These are phyloP conservation scores for Melastoma candidum DNA, from an alignment of 441 rosid species.

Conservation along the genomic window DNA sequence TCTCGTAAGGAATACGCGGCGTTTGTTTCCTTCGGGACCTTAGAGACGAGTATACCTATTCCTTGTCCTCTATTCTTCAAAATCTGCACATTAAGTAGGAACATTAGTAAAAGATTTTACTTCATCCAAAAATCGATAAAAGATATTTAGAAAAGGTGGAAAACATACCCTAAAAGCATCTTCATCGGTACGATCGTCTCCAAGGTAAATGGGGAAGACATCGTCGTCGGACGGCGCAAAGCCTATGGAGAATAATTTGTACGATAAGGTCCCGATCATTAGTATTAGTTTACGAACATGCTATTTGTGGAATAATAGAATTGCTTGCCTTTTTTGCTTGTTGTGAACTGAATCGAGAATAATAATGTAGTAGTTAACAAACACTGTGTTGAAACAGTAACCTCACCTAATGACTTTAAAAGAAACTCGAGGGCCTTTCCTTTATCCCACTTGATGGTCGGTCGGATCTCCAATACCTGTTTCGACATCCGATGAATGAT, in stretches of 20 bases:
- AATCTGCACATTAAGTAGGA: slow-evolving; percentile 21
- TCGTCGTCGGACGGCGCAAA: slow-evolving; percentile 33
- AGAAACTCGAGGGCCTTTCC: slow-evolving; percentile 8
- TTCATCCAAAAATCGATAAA: too few relatives aligned
- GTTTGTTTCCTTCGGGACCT: slow-evolving; percentile 49
- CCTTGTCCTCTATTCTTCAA: slow-evolving; percentile 52
- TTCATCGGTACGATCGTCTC: slow-evolving; percentile 64
- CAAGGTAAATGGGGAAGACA: slow-evolving; percentile 44
- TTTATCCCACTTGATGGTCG: slow-evolving; percentile 1
- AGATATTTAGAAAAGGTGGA: too few relatives aligned
- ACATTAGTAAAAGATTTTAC: too few relatives aligned
- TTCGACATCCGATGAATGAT: slow-evolving; percentile 3
- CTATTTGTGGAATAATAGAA: neutral
- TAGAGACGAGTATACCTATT: slow-evolving; percentile 56
- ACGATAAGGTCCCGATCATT: neutral
- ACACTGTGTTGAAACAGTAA: neutral
- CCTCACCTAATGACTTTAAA: slow-evolving; percentile 3
- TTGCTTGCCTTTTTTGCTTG: too few relatives aligned
- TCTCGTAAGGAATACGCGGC: slow-evolving; percentile 59
- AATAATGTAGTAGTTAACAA: too few relatives aligned
- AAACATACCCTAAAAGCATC: slow-evolving; percentile 54
- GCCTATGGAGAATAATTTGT: slow-evolving; percentile 20
- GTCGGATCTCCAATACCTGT: slow-evolving; percentile 6
- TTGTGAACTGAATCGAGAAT: too few relatives aligned
- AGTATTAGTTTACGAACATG: neutral